Evolutionary conservation across 2,329 filamentous ascomycete genomes (phyloP).

Genomic region (Microcyclospora tardicrescens): DNA sequence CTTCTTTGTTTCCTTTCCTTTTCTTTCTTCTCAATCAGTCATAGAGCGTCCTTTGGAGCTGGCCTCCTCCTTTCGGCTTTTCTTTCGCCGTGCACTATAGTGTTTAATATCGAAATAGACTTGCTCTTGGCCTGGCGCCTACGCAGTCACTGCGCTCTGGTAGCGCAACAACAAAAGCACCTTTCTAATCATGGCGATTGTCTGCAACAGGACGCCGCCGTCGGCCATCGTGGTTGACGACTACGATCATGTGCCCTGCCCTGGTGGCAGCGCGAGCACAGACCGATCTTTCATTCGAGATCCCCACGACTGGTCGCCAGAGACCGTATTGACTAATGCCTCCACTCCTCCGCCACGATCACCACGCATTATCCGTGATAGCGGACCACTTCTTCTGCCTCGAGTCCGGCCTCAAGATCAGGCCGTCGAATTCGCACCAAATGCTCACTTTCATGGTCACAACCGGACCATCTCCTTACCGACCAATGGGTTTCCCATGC

Average conservation of each 20-base stretch:
- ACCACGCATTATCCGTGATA: slow-evolving; percentile 16
- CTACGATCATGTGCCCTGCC: slow-evolving; percentile 15
- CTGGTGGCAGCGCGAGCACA: slow-evolving; percentile 21
- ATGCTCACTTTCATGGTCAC: slow-evolving; percentile 10
- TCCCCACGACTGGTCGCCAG: slow-evolving; percentile 19
- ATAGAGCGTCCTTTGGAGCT: slow-evolving; percentile 29
- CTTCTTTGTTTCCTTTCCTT: slow-evolving; percentile 26
- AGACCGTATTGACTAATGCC: slow-evolving; percentile 16
- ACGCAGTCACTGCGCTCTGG: slow-evolving; percentile 3
- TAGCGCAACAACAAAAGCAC: slow-evolving; percentile 11
- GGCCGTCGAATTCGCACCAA: slow-evolving; percentile 9
- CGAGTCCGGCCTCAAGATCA: slow-evolving; percentile 18
- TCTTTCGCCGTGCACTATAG: slow-evolving; percentile 4
- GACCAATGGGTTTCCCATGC: slow-evolving; percentile 13
- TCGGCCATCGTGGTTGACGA: slow-evolving; percentile 19
- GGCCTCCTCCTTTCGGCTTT: slow-evolving; percentile 25
- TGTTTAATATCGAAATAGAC: slow-evolving; percentile 11
- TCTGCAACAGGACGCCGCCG: slow-evolving; percentile 34
- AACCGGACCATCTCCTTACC: slow-evolving; percentile 17
- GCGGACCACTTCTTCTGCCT: slow-evolving; percentile 16
- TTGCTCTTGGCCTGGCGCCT: slow-evolving; percentile 25
- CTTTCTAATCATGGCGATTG: slow-evolving; percentile 23
- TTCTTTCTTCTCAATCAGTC: slow-evolving; percentile 6
- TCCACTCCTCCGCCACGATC: slow-evolving; percentile 19
- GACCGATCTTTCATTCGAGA: slow-evolving; percentile 13